These are phyloP conservation scores for Letharia columbiana DNA, from an alignment of 495 filamentous ascomycete species.

Conservation along the genomic window DNA sequence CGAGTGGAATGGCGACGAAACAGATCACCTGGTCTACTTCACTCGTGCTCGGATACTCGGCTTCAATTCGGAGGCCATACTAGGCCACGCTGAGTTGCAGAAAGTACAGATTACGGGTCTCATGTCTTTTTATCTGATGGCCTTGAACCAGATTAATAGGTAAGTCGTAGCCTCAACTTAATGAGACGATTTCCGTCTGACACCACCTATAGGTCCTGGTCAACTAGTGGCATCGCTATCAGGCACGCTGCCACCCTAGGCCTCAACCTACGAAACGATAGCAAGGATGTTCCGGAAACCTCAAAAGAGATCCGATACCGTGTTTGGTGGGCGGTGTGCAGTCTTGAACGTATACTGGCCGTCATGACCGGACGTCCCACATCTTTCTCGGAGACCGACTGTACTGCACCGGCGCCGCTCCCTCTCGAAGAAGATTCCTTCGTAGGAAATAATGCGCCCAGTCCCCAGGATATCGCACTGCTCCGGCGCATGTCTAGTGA, in stretches of 20 bases:
- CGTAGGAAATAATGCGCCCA: not conserved
- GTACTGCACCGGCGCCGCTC: conserved; percentile 51
- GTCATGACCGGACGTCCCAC: conserved; percentile 60
- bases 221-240: conserved; percentile 51
- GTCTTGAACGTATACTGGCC: conserved; percentile 50
- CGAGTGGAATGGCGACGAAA: conserved; percentile 39
- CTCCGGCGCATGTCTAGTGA: conserved; percentile 17
- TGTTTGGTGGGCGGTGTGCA: conserved; percentile 60
- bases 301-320: conserved; percentile 57
- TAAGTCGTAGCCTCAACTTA: conserved; percentile 28
- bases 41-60: conserved; percentile 52
- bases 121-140: conserved; percentile 52
- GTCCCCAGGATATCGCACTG: not conserved
- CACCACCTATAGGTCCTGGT: conserved; percentile 47
- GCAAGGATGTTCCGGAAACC: conserved; percentile 38
- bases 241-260: conserved; percentile 54
- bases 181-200: not conserved
- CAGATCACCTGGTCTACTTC: conserved; percentile 53
- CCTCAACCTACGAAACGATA: conserved; percentile 55
- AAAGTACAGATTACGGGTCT: conserved; percentile 54
- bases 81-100: conserved; percentile 52
- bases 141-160: conserved; percentile 57
- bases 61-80: conserved; percentile 45
- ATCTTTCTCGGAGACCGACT: conserved; percentile 49
- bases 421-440: conserved; percentile 48